Conservation (phyloP, 176 grass and related monocot species). For the Musa schizocarpa region DNA sequence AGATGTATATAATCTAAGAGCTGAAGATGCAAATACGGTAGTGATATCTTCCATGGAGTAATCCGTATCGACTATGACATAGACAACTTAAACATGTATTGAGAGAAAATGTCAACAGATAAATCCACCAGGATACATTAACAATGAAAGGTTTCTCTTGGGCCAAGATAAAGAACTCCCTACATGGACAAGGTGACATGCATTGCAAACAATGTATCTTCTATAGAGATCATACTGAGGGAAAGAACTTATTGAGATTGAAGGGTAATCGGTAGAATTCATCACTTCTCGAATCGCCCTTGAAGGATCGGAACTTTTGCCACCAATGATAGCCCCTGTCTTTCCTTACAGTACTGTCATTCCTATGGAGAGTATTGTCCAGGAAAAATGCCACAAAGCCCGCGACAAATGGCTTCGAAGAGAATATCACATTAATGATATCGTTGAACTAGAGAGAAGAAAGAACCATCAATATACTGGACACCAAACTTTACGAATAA, state of each 20-base stretch:
- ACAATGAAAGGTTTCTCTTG: not conserved
- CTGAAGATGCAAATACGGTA: too few species aligned
- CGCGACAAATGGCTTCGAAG: slow-evolving; percentile 68
- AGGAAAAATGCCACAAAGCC: slow-evolving; percentile 74
- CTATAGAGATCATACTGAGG: slow-evolving; percentile 37
- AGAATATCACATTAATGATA: slow-evolving; percentile 84
- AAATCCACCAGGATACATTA: not conserved
- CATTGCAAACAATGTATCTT: too few species aligned
- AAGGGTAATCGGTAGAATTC: slow-evolving; percentile 82
- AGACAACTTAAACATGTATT: not conserved
- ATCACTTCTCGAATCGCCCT: slow-evolving; percentile 54
- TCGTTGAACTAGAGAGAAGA: slow-evolving; percentile 64
- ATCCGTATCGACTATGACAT: not conserved
- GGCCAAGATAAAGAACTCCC: not conserved
- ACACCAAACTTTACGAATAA: not conserved
- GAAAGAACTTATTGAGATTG: slow-evolving; percentile 82
- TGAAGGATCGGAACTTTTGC: slow-evolving; percentile 68
- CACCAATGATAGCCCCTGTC: slow-evolving; percentile 85
- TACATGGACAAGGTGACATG: too few species aligned
- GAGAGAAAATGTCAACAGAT: not conserved
- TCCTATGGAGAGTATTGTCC: slow-evolving; percentile 52
- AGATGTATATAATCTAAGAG: too few species aligned
- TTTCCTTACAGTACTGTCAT: slow-evolving; percentile 37
- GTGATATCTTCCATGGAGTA: too few species aligned
- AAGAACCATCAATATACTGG: not conserved